phyloP scores from a whole-genome alignment of 495 filamentous ascomycete genomes.

The Achaetomiella virescens region DNA sequence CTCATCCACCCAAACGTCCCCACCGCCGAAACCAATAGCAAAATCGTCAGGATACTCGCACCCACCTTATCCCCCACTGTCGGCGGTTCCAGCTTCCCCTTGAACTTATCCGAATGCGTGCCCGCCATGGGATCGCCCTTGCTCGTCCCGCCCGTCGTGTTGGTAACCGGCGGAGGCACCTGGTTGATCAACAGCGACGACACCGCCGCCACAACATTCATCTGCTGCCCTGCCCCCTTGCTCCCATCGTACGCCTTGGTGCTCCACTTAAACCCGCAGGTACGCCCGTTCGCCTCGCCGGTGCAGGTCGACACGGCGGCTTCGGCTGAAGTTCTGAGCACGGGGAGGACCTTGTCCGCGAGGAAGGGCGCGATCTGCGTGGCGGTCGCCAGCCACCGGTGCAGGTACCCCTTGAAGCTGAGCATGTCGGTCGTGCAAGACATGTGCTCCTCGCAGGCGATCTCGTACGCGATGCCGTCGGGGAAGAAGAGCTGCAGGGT shows the following conservation, averaged over 20 bases:
- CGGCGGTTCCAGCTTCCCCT: slow-evolving; percentile 27
- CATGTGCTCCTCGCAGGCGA: slow-evolving; percentile 57
- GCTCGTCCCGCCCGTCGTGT: slow-evolving; percentile 57
- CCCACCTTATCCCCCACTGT: slow-evolving; percentile 59
- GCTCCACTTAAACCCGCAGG: slow-evolving; percentile 68
- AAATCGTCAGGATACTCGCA: slow-evolving; percentile 56
- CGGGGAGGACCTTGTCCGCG: slow-evolving; percentile 53
- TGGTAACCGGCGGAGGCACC: slow-evolving; percentile 46
- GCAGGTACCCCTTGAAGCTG: slow-evolving; percentile 80
- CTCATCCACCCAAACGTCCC: slow-evolving; percentile 47
- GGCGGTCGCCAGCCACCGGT: slow-evolving; percentile 71
- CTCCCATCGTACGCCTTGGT: slow-evolving; percentile 51
- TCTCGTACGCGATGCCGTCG: slow-evolving; percentile 50
- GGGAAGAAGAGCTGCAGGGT: slow-evolving; percentile 56
- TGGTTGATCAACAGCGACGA: slow-evolving; percentile 45
- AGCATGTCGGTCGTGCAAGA: slow-evolving; percentile 69
- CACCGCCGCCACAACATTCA: slow-evolving; percentile 62
- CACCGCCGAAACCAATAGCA: slow-evolving; percentile 33
- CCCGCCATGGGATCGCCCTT: slow-evolving; percentile 58
- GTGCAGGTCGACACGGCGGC: slow-evolving; percentile 67
- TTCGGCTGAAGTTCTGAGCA: slow-evolving; percentile 57
- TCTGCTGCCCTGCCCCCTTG: slow-evolving; percentile 60
- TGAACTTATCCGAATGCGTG: slow-evolving; percentile 20
- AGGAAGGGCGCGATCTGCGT: slow-evolving; percentile 68
- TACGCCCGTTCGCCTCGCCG: slow-evolving; percentile 49